Base-by-base conservation (phyloP, 345 rosid genomes). In the Salix viminalis region DNA sequence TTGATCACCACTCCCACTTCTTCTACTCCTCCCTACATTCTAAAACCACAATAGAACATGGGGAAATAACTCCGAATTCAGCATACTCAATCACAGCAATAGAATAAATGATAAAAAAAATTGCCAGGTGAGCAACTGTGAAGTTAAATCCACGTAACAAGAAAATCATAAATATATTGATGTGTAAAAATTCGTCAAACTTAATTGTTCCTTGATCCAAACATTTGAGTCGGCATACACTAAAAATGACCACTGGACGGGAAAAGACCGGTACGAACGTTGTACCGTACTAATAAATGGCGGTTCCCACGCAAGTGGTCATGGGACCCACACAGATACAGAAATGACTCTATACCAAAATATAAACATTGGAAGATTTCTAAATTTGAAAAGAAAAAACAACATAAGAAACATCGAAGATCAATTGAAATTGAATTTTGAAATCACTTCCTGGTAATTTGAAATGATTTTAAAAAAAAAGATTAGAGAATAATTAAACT, bases 21-120 rank as follows among this genome's bases (percentile, higher is more conserved):
- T 84, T 80, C 76, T 81, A 86, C 86, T 90, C 88, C 96, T 81
- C 79, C 88, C 87, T 7, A 78, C 92, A 82, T 74, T 87, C 99
- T 95, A 74, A 60, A 73, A 73, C 37, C 61, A 48, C 71, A 42
- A 41, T 18, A 52, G 34, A 61, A 5, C 69, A 30, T 56, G 37
- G 19, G 30, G 32, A 23, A 18, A 62, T n/a, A 34, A 39, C 65
- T 72, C n/a, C 7, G 4, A 75, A 71, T 70, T 23, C 24, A 72
- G 12, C 46, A 28, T 16, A 34, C 54, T 23, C 67, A 72, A 70
- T 66, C 44, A 28, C 10, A 37, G 71, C 74, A 64, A 24, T 23
- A 36, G 11, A 52, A 64, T 21, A 12, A 18, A 76, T 7, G 36
- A 42, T 36, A 42, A 58, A 9, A 56, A 30, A 4, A 56, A 58